Percentiles rank a stretch among this genome's conserved stretches.
These are phyloP conservation scores for Nannochloropsis salina DNA, from an alignment of 108 stramenopile genomes.

Conservation along the genomic window DNA sequence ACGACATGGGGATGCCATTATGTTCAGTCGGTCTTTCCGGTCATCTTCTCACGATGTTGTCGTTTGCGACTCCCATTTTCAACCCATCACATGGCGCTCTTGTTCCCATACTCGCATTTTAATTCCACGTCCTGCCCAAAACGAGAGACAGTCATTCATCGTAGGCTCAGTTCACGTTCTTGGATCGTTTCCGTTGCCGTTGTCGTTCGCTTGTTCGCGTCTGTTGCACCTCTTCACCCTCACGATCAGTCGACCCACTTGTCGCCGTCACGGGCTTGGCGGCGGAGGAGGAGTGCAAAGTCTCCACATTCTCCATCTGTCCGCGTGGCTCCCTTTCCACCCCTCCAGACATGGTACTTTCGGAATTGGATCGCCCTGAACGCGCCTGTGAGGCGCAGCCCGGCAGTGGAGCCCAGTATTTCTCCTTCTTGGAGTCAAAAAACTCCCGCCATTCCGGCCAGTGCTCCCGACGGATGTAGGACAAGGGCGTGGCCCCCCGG, in stretches of 20 bases:
- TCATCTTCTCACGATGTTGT: too few species aligned
- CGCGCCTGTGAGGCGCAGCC: background rate
- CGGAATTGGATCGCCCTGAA: too few species aligned
- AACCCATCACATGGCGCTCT: too few species aligned
- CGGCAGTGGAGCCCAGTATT: conserved; percentile 55
- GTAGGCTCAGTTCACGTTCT: too few species aligned
- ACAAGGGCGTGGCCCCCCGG: conserved; percentile 65
- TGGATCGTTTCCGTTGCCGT: background rate
- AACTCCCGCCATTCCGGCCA: conserved; percentile 66
- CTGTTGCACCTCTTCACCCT: background rate
- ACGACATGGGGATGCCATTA: too few species aligned
- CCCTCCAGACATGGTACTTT: background rate
- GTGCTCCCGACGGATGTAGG: conserved; percentile 64
- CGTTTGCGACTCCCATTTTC: too few species aligned
- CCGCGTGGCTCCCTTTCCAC: background rate
- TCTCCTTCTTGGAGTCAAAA: conserved; percentile 55
- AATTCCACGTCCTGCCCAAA: too few species aligned
- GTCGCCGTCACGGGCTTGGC: background rate
- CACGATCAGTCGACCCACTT: background rate
- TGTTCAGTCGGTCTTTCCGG: too few species aligned
- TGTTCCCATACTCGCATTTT: too few species aligned
- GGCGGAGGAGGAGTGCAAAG: background rate
- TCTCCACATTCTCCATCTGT: background rate
- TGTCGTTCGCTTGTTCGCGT: background rate
- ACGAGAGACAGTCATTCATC: too few species aligned